Conservation (phyloP, 129 eudicot species). For the Centaurea solstitialis region DNA sequence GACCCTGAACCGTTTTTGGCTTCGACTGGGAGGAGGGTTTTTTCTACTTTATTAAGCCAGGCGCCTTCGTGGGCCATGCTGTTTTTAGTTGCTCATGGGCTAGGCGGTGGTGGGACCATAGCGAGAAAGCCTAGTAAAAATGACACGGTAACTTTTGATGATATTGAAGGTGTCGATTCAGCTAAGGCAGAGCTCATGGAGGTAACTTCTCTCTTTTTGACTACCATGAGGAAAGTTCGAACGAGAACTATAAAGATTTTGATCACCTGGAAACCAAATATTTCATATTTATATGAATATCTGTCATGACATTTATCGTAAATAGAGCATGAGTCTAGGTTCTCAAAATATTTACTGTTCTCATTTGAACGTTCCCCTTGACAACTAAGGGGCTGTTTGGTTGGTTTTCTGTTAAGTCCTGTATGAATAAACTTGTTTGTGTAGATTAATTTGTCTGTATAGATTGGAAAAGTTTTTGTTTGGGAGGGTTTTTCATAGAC, state of each 20-base stretch:
- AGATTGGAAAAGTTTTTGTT: too few species aligned
- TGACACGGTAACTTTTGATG: slow-evolving; percentile 36
- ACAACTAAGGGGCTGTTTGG: not conserved
- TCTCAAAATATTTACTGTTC: not conserved
- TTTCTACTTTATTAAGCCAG: slow-evolving; percentile 30
- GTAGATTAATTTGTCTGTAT: too few species aligned
- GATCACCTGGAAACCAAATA: not conserved
- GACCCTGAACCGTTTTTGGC: slow-evolving; percentile 40
- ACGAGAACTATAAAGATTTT: not conserved
- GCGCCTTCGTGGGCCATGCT: slow-evolving; percentile 53
- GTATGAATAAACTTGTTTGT: too few species aligned
- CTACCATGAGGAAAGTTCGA: not conserved
- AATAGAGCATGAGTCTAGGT: not conserved
- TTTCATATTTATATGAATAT: not conserved
- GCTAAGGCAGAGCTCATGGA: slow-evolving; percentile 47
- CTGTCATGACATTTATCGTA: not conserved
- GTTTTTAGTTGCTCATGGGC: slow-evolving; percentile 32
- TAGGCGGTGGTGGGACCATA: slow-evolving; percentile 44
- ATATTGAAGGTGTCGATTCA: slow-evolving; percentile 41
- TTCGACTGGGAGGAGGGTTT: slow-evolving; percentile 33
- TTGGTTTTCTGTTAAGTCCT: too few species aligned
- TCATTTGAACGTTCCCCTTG: not conserved
- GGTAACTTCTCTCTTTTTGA: slow-evolving; percentile 10
- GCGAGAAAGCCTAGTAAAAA: slow-evolving; percentile 45
- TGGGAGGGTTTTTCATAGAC: too few species aligned